Evolutionary conservation across 2,329 filamentous ascomycete genomes (phyloP).

Genomic region (Orbilia blumenaviensis): DNA sequence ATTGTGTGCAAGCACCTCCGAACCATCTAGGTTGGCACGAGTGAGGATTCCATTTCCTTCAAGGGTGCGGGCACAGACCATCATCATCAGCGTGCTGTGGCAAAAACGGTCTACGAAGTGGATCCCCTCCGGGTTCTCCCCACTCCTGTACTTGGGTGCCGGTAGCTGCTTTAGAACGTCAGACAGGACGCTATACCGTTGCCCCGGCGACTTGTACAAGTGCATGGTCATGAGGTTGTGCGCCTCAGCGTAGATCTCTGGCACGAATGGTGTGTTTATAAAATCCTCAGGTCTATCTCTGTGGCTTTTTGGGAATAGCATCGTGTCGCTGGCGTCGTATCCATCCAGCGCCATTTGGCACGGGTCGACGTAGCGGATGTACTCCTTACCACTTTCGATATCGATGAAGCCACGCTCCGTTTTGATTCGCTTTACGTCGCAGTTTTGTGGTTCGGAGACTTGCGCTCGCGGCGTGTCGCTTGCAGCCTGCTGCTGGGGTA

Average conservation of each 20-base stretch:
- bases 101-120: background rate
- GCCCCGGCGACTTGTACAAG: background rate
- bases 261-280: background rate
- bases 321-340: background rate
- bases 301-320: background rate
- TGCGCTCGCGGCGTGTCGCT: too few relatives aligned
- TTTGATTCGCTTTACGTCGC: background rate
- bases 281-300: background rate
- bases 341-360: background rate
- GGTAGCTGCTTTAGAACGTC: background rate
- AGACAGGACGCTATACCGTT: background rate
- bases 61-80: background rate
- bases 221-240: background rate
- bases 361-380: background rate
- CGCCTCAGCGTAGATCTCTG: background rate
- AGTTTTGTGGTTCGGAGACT: too few relatives aligned
- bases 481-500: too few relatives aligned
- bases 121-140: background rate
- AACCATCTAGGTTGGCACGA: background rate
- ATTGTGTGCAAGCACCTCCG: background rate
- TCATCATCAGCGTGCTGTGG: constrained; percentile 3
- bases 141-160: background rate
- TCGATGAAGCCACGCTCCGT: background rate
- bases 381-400: background rate
- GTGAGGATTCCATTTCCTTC: background rate